Conservation (phyloP, 768 basidiomycete genomes). For the Auriscalpium vulgare region DNA sequence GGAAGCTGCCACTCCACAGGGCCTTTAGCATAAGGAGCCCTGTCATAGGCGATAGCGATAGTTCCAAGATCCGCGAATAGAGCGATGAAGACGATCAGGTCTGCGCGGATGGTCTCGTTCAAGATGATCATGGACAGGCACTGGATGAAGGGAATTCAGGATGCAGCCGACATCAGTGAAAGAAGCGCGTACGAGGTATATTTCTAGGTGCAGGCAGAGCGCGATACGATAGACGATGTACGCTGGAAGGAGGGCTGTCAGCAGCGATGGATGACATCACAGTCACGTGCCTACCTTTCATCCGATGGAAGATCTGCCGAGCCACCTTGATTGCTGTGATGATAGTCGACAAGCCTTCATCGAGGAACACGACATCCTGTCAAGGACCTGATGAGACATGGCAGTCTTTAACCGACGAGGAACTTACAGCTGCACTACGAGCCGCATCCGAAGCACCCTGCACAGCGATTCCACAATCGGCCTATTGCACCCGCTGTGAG, state of each 20-base stretch:
- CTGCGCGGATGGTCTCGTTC: constrained; percentile 40
- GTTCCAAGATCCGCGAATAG: constrained; percentile 40
- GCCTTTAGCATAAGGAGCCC: constrained; percentile 28
- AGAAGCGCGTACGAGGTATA: constrained; percentile 27
- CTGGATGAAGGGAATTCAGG: constrained; percentile 5
- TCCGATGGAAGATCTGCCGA: constrained; percentile 42
- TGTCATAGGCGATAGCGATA: constrained; percentile 42
- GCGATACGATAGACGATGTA: constrained; percentile 44
- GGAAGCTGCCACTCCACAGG: constrained; percentile 45
- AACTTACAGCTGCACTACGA: constrained; percentile 25
- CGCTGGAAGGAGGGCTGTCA: constrained; percentile 25
- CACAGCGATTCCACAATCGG: constrained; percentile 33
- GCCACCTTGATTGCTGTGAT: constrained; percentile 42
- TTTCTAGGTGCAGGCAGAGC: constrained; percentile 39
- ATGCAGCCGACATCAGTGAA: background rate
- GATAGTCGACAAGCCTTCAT: constrained; percentile 34
- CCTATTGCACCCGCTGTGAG: background rate
- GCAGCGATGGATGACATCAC: constrained; percentile 10
- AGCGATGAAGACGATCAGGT: constrained; percentile 37
- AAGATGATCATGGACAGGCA: constrained; percentile 35
- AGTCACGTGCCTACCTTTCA: constrained; percentile 31
- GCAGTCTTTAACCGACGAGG: background rate
- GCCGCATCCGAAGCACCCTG: constrained; percentile 37
- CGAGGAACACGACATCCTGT: constrained; percentile 39
- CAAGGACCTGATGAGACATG: background rate